phyloP scores from a whole-genome alignment of 768 basidiomycete genomes.

The Strobilomyces dryophilus region DNA sequence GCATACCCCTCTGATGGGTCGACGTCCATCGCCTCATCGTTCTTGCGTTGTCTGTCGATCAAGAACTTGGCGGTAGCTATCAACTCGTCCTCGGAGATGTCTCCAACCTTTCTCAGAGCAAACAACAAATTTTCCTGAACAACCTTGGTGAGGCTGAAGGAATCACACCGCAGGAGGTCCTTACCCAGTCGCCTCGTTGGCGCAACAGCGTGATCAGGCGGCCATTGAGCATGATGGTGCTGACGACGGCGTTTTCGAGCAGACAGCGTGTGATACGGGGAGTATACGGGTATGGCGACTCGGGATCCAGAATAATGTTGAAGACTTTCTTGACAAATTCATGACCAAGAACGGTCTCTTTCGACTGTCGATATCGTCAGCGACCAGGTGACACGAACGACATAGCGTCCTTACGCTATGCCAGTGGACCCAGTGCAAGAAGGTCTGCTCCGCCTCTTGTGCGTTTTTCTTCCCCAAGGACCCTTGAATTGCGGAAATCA shows the following conservation, averaged over 20 bases:
- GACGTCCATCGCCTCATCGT: conserved; percentile 33
- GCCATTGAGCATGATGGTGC: conserved; percentile 56
- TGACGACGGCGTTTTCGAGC: conserved; percentile 53
- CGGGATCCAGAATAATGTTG: conserved; percentile 43
- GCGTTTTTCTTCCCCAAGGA: conserved; percentile 42
- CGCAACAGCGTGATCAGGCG: conserved; percentile 53
- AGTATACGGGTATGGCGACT: conserved; percentile 44
- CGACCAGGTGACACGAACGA: neutral
- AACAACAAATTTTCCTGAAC: conserved; percentile 39
- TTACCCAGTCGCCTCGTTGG: conserved; percentile 65
- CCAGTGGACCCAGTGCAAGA: conserved; percentile 55
- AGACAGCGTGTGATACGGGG: conserved; percentile 54
- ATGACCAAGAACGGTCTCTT: conserved; percentile 31
- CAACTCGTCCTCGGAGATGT: conserved; percentile 64
- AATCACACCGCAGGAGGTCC: conserved; percentile 6
- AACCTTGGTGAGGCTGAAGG: neutral
- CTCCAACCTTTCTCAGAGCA: conserved; percentile 51
- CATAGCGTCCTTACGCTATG: conserved; percentile 22
- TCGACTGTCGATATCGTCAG: conserved; percentile 14
- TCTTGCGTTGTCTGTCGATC: conserved; percentile 34
- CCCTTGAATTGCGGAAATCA: conserved; percentile 36
- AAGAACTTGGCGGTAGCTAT: conserved; percentile 48
- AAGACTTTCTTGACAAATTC: conserved; percentile 60
- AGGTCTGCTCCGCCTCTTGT: conserved; percentile 53
- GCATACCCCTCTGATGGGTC: conserved; percentile 28